Evolutionary conservation across 2,329 filamentous ascomycete species (phyloP).

Genomic region (Epichloe uncinata): DNA sequence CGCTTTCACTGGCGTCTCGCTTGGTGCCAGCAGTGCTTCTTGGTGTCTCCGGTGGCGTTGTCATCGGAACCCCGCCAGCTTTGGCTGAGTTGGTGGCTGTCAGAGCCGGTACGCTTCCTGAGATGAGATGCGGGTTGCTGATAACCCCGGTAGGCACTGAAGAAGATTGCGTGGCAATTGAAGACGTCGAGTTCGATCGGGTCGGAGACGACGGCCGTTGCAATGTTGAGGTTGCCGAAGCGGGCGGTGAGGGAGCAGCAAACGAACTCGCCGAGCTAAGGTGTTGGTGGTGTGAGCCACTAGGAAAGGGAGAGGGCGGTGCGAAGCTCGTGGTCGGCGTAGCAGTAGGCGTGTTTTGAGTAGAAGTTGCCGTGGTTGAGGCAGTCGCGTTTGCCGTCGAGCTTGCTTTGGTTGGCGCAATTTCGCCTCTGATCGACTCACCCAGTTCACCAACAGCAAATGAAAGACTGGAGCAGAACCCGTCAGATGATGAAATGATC

Average conservation of each 20-base stretch:
- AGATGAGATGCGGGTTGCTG: conserved; percentile 67
- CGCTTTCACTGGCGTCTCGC: conserved; percentile 42
- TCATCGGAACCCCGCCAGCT: conserved; percentile 54
- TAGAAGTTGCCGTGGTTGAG: conserved; percentile 30
- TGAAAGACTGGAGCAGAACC: conserved; percentile 86
- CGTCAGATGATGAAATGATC: conserved; percentile 94
- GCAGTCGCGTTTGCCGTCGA: conserved; percentile 22
- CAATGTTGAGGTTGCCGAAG: conserved; percentile 42
- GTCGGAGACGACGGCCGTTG: conserved; percentile 65
- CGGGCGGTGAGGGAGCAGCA: conserved; percentile 41
- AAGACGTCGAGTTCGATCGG: conserved; percentile 75
- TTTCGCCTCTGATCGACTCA: conserved; percentile 60
- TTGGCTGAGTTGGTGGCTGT: conserved; percentile 59
- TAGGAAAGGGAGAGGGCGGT: conserved; percentile 44
- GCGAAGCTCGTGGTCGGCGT: conserved; percentile 54
- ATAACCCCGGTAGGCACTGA: conserved; percentile 38
- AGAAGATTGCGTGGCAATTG: conserved; percentile 54
- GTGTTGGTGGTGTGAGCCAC: conserved; percentile 37
- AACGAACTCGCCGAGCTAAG: conserved; percentile 45
- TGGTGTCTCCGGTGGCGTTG: conserved; percentile 85
- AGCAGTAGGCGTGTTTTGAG: conserved; percentile 54
- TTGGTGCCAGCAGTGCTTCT: conserved; percentile 36
- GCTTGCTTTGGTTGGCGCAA: conserved; percentile 35
- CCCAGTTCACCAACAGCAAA: conserved; percentile 79
- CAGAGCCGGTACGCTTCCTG: conserved; percentile 64